These are phyloP conservation scores for Coleophoma cylindrospora DNA, from an alignment of 2,329 filamentous ascomycete species.

Conservation along the genomic window DNA sequence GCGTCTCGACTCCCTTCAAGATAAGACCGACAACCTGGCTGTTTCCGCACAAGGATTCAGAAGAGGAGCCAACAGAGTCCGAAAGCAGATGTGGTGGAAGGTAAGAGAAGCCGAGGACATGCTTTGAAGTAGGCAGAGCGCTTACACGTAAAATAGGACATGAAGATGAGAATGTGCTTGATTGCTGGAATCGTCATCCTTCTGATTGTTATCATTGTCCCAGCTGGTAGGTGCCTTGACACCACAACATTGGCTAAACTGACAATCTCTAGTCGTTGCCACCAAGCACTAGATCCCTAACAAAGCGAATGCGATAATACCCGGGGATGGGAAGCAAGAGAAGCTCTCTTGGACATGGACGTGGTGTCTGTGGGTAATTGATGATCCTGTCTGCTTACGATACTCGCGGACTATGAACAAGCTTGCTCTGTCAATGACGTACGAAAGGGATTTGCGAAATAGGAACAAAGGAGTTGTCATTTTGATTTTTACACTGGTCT, in stretches of 20 bases:
- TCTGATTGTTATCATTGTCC: constrained; percentile 90
- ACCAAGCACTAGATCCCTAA: constrained; percentile 32
- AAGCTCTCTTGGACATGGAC: constrained; percentile 5
- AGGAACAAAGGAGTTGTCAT: constrained; percentile 27
- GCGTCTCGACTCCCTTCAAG: constrained; percentile 79
- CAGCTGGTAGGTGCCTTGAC: constrained; percentile 64
- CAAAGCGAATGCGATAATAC: background rate
- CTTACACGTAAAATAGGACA: constrained; percentile 48
- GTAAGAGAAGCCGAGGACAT: background rate
- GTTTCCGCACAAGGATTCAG: constrained; percentile 93
- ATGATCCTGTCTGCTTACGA: constrained; percentile 26
- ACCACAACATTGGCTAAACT: constrained; percentile 15
- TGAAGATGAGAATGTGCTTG: constrained; percentile 99
- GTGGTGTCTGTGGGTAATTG: constrained; percentile 19
- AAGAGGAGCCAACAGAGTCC: constrained; percentile 89
- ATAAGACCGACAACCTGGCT: constrained; percentile 93
- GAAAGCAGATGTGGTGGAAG: constrained; percentile 99
- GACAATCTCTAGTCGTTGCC: constrained; percentile 34
- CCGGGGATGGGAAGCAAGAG: constrained; percentile 5
- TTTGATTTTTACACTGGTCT: constrained; percentile 26
- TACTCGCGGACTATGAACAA: constrained; percentile 31
- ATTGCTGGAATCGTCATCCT: constrained; percentile 87
- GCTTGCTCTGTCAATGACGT: constrained; percentile 22
- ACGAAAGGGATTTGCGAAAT: constrained; percentile 20
- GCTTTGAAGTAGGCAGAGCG: no score